Percentiles rank a stretch among this genome's conserved stretches.
Conservation (phyloP, 768 basidiomycete species). For the Xerocomus brunneocitrinus region DNA sequence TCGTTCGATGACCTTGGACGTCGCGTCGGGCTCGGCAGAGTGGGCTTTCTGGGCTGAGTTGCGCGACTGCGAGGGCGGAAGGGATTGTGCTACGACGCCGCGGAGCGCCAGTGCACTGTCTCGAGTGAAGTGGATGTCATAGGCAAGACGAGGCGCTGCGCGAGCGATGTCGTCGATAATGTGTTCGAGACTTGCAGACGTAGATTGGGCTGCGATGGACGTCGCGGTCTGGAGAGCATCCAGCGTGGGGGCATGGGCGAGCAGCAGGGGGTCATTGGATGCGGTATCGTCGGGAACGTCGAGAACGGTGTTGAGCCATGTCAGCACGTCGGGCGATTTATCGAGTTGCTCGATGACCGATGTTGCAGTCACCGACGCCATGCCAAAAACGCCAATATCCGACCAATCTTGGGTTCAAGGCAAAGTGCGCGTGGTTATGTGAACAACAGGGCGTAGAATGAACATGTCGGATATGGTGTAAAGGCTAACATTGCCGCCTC, state of each 20-base stretch:
- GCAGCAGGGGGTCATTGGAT: conserved; percentile 11
- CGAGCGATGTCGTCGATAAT: conserved; percentile 91
- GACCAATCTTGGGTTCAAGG: no score
- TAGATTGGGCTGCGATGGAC: conserved; percentile 85
- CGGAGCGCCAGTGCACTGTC: conserved; percentile 83
- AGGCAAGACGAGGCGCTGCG: conserved; percentile 83
- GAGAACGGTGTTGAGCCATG: conserved; percentile 72
- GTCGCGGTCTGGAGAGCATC: conserved; percentile 72
- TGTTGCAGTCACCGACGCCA: conserved; percentile 29
- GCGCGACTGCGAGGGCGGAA: conserved; percentile 31
- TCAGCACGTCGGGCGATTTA: conserved; percentile 53
- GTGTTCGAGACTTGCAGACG: conserved; percentile 79
- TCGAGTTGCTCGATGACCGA: conserved; percentile 53
- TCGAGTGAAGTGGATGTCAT: conserved; percentile 96
- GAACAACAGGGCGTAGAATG: no score
- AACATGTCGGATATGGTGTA: no score
- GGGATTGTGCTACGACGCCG: conserved; percentile 51
- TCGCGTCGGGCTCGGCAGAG: conserved; percentile 37
- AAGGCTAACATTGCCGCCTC: conserved; percentile 61
- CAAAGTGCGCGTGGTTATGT: no score
- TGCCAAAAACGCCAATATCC: neutral
- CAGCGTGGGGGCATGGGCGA: conserved; percentile 67
- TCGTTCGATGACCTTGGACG: conserved; percentile 63
- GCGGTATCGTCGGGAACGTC: conserved; percentile 33
- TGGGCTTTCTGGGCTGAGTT: neutral